These are phyloP conservation scores for Aspergillus nidulans DNA, from an alignment of 495 filamentous ascomycete species.

Conservation along the genomic window DNA sequence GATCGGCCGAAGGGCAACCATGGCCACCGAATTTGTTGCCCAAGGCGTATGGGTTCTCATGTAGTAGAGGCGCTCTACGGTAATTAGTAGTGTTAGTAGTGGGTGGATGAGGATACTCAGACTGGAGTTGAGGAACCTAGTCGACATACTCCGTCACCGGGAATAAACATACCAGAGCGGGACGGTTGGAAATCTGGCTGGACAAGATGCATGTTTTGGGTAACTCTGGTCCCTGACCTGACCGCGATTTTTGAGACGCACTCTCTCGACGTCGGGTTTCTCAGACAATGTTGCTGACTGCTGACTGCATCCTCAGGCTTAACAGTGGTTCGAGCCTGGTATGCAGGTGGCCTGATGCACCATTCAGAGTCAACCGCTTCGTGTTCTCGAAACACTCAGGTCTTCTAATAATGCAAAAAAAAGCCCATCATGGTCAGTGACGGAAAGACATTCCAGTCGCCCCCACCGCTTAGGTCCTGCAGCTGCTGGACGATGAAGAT, in stretches of 20 bases:
- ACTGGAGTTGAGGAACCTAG: not conserved
- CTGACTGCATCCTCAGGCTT: not conserved
- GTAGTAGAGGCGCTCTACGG: not conserved
- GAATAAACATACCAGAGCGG: not conserved
- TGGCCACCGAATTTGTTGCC: not conserved
- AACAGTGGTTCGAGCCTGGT: not conserved
- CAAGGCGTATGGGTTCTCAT: not conserved
- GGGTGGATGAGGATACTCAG: not conserved
- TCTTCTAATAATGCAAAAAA: not conserved
- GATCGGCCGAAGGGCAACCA: constrained; percentile 2
- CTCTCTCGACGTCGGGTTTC: not conserved
- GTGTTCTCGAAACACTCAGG: not conserved
- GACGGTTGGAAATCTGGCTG: not conserved
- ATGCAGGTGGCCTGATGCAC: not conserved
- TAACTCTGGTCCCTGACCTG: constrained; percentile 6
- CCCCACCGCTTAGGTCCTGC: constrained; percentile 1
- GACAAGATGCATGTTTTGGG: not conserved
- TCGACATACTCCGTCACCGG: not conserved
- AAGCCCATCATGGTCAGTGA: not conserved
- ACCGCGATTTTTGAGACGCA: not conserved
- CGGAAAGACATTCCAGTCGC: not conserved
- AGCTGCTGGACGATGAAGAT: not conserved
- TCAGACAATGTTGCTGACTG: not conserved
- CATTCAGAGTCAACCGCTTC: not conserved
- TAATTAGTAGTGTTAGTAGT: too few relatives aligned